These are phyloP conservation scores for Anacardium occidentale DNA, from an alignment of 345 rosid genomes.

Conservation along the genomic window DNA sequence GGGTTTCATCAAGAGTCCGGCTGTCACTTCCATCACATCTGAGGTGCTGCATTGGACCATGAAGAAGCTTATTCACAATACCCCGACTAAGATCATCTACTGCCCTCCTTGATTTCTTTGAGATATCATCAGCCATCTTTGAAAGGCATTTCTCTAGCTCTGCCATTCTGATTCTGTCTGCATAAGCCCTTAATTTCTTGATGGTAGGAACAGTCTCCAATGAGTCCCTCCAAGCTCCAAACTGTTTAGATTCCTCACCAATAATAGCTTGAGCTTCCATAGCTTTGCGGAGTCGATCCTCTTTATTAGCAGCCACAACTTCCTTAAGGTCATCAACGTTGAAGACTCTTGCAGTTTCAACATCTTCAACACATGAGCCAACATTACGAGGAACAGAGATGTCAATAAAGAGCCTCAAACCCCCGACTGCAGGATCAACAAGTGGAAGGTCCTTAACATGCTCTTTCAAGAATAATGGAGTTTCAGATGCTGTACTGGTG, in stretches of 20 bases:
- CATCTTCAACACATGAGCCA: slow-evolving; percentile 65
- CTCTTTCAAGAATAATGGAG: slow-evolving; percentile 71
- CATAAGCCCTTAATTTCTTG: slow-evolving; percentile 89
- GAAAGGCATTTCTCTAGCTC: slow-evolving; percentile 92
- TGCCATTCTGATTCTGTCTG: slow-evolving; percentile 74
- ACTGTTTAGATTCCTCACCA: slow-evolving; percentile 72
- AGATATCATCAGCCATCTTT: slow-evolving; percentile 83
- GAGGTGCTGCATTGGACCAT: slow-evolving; percentile 98
- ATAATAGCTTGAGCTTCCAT: slow-evolving; percentile 93
- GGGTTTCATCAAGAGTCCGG: slow-evolving; percentile 74
- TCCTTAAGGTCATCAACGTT: slow-evolving; percentile 95
- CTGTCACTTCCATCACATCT: slow-evolving; percentile 88
- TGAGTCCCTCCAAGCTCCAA: slow-evolving; percentile 95
- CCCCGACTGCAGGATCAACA: slow-evolving; percentile 55
- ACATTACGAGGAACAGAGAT: slow-evolving; percentile 94
- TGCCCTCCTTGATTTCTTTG: slow-evolving; percentile 81
- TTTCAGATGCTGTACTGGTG: slow-evolving; percentile 90
- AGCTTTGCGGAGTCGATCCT: slow-evolving; percentile 86
- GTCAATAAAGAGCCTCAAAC: slow-evolving; percentile 74
- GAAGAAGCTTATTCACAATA: slow-evolving; percentile 89
- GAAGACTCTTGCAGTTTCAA: slow-evolving; percentile 58
- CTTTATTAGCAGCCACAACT: slow-evolving; percentile 98
- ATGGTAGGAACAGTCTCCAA: slow-evolving; percentile 93
- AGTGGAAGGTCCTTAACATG: slow-evolving; percentile 56
- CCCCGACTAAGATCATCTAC: slow-evolving; percentile 93